These are phyloP conservation scores for Neocallimastix lanati DNA, from an alignment of 192 early-diverging fungal species.

Conservation along the genomic window DNA sequence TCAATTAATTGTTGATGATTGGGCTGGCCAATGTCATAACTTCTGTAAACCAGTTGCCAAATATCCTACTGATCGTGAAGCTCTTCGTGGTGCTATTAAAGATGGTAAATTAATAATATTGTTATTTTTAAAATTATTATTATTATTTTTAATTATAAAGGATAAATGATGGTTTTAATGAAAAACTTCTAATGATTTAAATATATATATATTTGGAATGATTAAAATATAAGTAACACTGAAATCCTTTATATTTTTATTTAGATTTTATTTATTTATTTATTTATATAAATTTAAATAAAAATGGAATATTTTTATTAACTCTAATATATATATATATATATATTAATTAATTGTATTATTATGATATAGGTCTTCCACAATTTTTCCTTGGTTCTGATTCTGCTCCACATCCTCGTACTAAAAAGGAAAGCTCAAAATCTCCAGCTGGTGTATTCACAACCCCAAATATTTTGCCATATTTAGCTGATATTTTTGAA, in stretches of 20 bases:
- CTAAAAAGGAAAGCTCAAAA: conserved; percentile 62
- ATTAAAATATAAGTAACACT: background rate
- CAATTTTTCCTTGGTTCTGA: conserved; percentile 96
- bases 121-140: background rate
- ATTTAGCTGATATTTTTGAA: conserved; percentile 78
- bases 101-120: conserved; percentile 25
- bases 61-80: conserved; percentile 74
- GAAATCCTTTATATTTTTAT: too few relatives aligned
- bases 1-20: conserved; percentile 80
- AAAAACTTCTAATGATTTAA: background rate
- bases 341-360: too few relatives aligned
- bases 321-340: too few relatives aligned
- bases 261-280: too few relatives aligned
- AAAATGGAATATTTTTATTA: too few relatives aligned
- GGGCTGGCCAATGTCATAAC: conserved; percentile 90
- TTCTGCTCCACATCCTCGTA: conserved; percentile 81
- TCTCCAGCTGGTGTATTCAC: conserved; percentile 87
- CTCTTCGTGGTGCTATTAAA: conserved; percentile 59
- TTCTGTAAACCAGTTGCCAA: conserved; percentile 99
- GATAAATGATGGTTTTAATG: background rate
- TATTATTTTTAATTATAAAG: background rate
- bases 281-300: too few relatives aligned
- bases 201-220: background rate
- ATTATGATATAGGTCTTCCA: conserved; percentile 63
- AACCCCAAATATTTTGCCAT: conserved; percentile 61